Base-by-base conservation (phyloP, 2,329 filamentous ascomycete species). In the Scolecobasidium constrictum region DNA sequence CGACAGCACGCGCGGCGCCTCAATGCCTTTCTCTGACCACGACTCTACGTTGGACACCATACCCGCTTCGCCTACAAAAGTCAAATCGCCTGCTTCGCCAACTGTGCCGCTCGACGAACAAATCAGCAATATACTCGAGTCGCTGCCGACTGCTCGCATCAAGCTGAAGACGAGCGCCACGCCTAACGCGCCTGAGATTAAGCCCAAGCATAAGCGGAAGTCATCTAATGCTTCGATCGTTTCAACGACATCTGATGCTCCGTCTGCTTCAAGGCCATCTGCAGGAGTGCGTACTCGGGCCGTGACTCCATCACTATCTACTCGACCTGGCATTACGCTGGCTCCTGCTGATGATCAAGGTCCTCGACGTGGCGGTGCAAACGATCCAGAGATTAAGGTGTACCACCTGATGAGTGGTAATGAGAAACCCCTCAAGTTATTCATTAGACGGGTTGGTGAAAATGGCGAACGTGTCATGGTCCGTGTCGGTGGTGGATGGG, bases 401-500 rank as follows among this genome's bases (percentile, higher is more conserved):
- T 98, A 96, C 54, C 88, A 96, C 62, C 74, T 98, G 28, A 86
- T 86, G 12, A 80, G 83, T 15, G 86, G 82, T 26, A 85, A 85
- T 44, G 81, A 92, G 49, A 77, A 86, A 11, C 92, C 92, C 0
- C 88, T 95, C 56, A 96, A 95, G 63, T 75, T 98, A 4, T 94
- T 93, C 55, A 88, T 98, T 41, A 83, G 92, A 13, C 80, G 87
- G 2, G 88, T 98, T 2, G 92, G 92, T 39, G 87, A 94, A 59
- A 73, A 78, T 44, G 86, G 85, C 13, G 87, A 96, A 61, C 79
- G 92, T 40, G 87, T 96, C 47, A 96, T 98, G 92, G 92, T 98
- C 5, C 83, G 92, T 26, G 90, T 98, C 11, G 92, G 92, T 11
- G 92, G 92, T 46, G 92, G 92, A n/a, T 98, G 92, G 92, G 87